A percentile compares a stretch with the other conserved stretches of the same genome.
Conservation (phyloP, 768 basidiomycete genomes). For the Tephrocybe sp. region DNA sequence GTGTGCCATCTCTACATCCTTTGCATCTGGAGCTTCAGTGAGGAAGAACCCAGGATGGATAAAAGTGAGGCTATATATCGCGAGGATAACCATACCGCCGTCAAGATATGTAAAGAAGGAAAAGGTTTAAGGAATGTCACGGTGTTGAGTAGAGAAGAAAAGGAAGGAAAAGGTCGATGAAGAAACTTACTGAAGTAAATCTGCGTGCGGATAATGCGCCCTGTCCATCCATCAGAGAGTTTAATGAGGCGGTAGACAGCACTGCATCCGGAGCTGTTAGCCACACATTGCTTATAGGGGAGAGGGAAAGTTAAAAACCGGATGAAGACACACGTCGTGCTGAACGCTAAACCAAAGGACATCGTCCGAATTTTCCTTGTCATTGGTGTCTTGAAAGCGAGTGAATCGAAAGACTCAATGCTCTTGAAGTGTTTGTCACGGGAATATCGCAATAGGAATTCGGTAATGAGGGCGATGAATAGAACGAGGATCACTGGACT, state of each 20-base stretch:
- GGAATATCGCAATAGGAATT: constrained; percentile 45
- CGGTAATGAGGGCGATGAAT: constrained; percentile 37
- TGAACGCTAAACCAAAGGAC: constrained; percentile 33
- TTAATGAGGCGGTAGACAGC: constrained; percentile 52
- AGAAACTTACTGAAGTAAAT: constrained; percentile 39
- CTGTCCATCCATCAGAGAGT: constrained; percentile 48
- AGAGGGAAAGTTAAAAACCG: constrained; percentile 27
- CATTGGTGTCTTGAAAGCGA: constrained; percentile 9
- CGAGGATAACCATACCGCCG: constrained; percentile 42
- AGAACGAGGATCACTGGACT: constrained; percentile 37
- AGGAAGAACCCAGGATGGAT: constrained; percentile 39
- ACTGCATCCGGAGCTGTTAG: background rate
- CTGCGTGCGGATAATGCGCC: constrained; percentile 44
- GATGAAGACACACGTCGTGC: constrained; percentile 42
- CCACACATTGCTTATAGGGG: background rate
- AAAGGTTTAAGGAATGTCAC: too few species aligned
- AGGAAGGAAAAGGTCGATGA: too few species aligned
- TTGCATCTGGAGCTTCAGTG: background rate
- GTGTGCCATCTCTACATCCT: background rate
- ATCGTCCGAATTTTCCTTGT: constrained; percentile 26
- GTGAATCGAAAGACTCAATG: constrained; percentile 1
- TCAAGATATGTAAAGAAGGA: constrained; percentile 38
- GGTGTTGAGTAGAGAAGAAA: too few species aligned
- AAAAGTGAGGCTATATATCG: constrained; percentile 42
- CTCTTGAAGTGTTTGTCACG: constrained; percentile 30